Percentiles rank a stretch among this genome's conserved stretches.
Evolutionary conservation across 345 rosid species (phyloP).

Genomic region (Populus alba): DNA sequence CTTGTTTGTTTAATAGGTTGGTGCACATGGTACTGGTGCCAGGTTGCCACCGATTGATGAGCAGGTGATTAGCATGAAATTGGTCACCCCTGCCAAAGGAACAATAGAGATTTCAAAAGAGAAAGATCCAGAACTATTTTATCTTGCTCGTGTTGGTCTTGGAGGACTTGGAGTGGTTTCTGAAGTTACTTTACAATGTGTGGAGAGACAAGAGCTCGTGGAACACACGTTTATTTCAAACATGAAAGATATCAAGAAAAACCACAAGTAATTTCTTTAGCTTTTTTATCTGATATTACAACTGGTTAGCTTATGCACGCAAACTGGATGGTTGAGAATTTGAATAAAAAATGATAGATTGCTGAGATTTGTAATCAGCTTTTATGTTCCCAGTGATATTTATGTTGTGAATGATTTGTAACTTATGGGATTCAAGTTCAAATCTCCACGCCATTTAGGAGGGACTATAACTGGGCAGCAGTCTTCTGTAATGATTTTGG

Average conservation of each 20-base stretch:
- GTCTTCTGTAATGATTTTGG: background rate
- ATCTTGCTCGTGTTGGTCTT: slow-evolving; percentile 88
- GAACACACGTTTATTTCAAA: slow-evolving; percentile 80
- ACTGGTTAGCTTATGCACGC: background rate
- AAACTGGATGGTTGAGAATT: background rate
- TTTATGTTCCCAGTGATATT: background rate
- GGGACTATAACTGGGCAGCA: no score
- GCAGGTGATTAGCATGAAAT: slow-evolving; percentile 84
- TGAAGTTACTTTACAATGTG: slow-evolving; percentile 92
- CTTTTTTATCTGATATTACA: background rate
- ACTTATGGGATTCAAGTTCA: background rate
- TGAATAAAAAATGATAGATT: background rate
- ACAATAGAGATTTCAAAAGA: slow-evolving; percentile 82
- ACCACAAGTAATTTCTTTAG: slow-evolving; percentile 64
- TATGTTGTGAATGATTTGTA: background rate
- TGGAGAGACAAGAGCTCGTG: slow-evolving; percentile 88
- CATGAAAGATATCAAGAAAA: slow-evolving; percentile 76
- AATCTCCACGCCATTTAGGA: no score
- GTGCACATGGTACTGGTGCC: slow-evolving; percentile 98
- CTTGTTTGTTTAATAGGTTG: slow-evolving; percentile 50
- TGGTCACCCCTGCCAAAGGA: slow-evolving; percentile 95
- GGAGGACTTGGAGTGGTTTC: slow-evolving; percentile 98
- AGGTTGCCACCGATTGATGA: slow-evolving; percentile 93
- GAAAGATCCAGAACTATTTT: slow-evolving; percentile 84
- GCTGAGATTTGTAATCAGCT: background rate